phyloP scores from a whole-genome alignment of 495 filamentous ascomycete genomes.

The Penicillium crystallinum region DNA sequence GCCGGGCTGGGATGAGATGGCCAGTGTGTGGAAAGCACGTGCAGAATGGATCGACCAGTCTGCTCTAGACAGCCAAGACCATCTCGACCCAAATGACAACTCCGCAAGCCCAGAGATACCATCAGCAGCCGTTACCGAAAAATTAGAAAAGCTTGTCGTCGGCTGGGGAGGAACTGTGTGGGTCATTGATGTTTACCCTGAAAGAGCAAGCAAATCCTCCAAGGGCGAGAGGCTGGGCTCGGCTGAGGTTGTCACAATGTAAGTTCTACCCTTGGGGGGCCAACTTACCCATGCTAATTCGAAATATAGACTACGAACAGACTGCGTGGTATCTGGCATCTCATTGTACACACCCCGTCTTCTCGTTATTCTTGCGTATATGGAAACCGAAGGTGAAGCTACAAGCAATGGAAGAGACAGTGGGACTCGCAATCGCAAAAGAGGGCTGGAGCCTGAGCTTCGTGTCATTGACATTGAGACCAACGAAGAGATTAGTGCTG shows the following conservation, averaged over 20 bases:
- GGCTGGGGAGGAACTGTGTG: conserved; percentile 96
- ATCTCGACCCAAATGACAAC: conserved; percentile 42
- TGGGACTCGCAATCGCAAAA: conserved; percentile 59
- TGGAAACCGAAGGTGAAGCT: conserved; percentile 62
- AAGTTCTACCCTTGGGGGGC: conserved; percentile 29
- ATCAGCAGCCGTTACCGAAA: conserved; percentile 24
- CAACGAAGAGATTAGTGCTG: conserved; percentile 72
- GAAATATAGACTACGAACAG: conserved; percentile 69
- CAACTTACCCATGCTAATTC: conserved; percentile 4
- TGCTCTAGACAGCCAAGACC: conserved; percentile 57
- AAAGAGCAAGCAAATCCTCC: conserved; percentile 63
- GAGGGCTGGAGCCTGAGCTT: conserved; percentile 78
- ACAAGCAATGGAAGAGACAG: conserved; percentile 29
- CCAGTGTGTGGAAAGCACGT: conserved; percentile 84
- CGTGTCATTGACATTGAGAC: conserved; percentile 83
- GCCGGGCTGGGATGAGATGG: conserved; percentile 88
- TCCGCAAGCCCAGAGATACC: conserved; percentile 14
- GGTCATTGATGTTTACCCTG: conserved; percentile 86
- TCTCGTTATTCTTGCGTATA: conserved; percentile 84
- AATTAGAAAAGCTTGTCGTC: conserved; percentile 75
- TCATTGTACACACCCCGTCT: conserved; percentile 92
- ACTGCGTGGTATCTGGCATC: conserved; percentile 95
- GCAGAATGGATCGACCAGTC: conserved; percentile 89
- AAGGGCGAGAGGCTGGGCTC: conserved; percentile 69
- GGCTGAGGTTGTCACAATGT: conserved; percentile 89